Conservation (phyloP, 2,329 filamentous ascomycete species). For the Juglanconis oblonga region DNA sequence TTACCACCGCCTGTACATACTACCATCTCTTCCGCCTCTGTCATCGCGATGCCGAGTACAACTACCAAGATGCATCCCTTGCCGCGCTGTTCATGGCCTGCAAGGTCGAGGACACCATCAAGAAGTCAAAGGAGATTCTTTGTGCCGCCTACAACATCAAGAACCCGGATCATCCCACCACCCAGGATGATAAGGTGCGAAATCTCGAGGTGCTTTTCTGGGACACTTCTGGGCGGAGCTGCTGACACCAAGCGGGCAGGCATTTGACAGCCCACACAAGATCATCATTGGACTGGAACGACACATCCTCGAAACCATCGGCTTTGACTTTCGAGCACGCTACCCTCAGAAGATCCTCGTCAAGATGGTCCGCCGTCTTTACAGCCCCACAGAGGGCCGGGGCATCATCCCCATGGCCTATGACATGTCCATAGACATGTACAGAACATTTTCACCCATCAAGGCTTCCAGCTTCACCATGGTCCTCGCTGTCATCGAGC, state of each 20-base stretch:
- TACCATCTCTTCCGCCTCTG: constrained; percentile 91
- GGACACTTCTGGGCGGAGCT: constrained; percentile 1
- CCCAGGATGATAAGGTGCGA: constrained; percentile 77
- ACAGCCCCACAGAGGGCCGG: constrained; percentile 45
- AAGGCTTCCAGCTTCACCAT: constrained; percentile 87
- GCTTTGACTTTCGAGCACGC: constrained; percentile 89
- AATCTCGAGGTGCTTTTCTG: not conserved
- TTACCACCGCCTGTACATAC: constrained; percentile 85
- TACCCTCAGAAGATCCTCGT: constrained; percentile 82
- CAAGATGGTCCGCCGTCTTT: constrained; percentile 68
- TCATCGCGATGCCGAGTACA: constrained; percentile 83
- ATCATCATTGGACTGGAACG: constrained; percentile 87
- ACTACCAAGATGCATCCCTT: constrained; percentile 80
- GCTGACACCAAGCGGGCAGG: constrained; percentile 40
- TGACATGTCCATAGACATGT: constrained; percentile 81
- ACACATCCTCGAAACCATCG: constrained; percentile 85
- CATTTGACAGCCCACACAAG: constrained; percentile 76
- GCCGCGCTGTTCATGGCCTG: constrained; percentile 89
- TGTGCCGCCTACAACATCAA: constrained; percentile 88
- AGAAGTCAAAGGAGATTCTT: constrained; percentile 91
- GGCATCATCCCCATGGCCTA: constrained; percentile 68
- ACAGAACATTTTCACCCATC: constrained; percentile 87
- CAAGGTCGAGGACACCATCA: constrained; percentile 97
- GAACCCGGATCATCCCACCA: constrained; percentile 62
- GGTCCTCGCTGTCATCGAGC: constrained; percentile 77